Evolutionary conservation across 2,329 filamentous ascomycete species (phyloP).

Genomic region (Hypoxylon sp.): DNA sequence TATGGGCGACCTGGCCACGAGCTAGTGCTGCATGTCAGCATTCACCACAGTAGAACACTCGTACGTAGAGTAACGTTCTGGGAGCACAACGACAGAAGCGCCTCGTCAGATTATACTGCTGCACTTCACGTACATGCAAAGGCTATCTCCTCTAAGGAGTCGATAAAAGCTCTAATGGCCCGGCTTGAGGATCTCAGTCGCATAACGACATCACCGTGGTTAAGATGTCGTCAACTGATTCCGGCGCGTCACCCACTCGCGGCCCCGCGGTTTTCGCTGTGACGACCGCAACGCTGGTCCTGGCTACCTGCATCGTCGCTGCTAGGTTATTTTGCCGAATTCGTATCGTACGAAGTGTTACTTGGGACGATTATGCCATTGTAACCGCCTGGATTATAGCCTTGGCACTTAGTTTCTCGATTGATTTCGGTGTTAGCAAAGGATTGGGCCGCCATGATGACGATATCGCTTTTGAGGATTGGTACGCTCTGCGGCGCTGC

Average conservation of each 20-base stretch:
- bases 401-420: slow-evolving; percentile 74
- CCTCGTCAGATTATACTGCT: slow-evolving; percentile 28
- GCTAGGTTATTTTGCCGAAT: slow-evolving; percentile 79
- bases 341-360: slow-evolving; percentile 77
- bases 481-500: slow-evolving; percentile 64
- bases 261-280: slow-evolving; percentile 75
- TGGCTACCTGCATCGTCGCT: slow-evolving; percentile 80
- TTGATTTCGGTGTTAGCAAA: slow-evolving; percentile 71
- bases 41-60: slow-evolving; percentile 20
- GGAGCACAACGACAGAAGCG: slow-evolving; percentile 17
- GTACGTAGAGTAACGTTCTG: slow-evolving; percentile 23
- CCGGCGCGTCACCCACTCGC: slow-evolving; percentile 55
- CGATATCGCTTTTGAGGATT: slow-evolving; percentile 65
- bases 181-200: slow-evolving; percentile 39
- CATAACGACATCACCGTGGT: slow-evolving; percentile 42
- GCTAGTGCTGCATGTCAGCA: slow-evolving; percentile 22
- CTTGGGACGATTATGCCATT: slow-evolving; percentile 85
- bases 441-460: slow-evolving; percentile 76
- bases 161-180: slow-evolving; percentile 46
- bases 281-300: slow-evolving; percentile 73
- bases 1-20: slow-evolving; percentile 17
- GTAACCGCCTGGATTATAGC: slow-evolving; percentile 80
- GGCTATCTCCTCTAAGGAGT: slow-evolving; percentile 29
- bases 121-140: slow-evolving; percentile 22
- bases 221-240: slow-evolving; percentile 39